Conservation (phyloP, 2,329 filamentous ascomycete species). For the Graphium sp. region DNA sequence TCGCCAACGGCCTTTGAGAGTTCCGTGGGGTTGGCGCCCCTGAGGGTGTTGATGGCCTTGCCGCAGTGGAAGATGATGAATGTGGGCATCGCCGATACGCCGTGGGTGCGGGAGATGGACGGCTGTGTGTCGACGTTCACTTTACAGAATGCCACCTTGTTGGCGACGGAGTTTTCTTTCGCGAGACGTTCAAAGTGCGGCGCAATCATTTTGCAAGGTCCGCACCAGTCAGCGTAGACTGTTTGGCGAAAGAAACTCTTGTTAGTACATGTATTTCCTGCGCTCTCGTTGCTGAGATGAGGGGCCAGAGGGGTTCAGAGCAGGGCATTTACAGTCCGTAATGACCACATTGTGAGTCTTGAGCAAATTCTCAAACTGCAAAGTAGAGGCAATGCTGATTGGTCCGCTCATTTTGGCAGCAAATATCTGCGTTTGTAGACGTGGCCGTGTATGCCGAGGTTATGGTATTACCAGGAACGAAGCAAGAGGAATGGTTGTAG, state of each 20-base stretch:
- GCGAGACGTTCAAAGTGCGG: conserved; percentile 78
- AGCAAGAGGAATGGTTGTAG: too few species aligned
- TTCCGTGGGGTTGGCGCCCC: conserved; percentile 63
- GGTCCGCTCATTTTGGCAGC: conserved; percentile 22
- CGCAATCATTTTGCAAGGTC: conserved; percentile 82
- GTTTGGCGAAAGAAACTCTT: conserved; percentile 6
- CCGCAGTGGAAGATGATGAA: conserved; percentile 81
- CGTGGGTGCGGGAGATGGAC: conserved; percentile 59
- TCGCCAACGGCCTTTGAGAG: conserved; percentile 65
- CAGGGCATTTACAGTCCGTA: conserved; percentile 63
- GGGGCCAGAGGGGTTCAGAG: neutral
- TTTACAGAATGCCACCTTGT: conserved; percentile 78
- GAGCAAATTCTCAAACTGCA: conserved; percentile 58
- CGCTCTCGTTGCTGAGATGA: neutral
- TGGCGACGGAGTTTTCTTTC: conserved; percentile 60
- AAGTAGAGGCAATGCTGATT: conserved; percentile 43
- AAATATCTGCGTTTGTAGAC: neutral
- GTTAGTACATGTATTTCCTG: conserved; percentile 1
- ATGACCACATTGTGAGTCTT: conserved; percentile 64
- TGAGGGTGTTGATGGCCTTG: conserved; percentile 55
- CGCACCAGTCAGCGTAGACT: conserved; percentile 96
- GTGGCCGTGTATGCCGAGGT: too few species aligned
- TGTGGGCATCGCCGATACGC: conserved; percentile 79
- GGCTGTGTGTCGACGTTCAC: conserved; percentile 77
- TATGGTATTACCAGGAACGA: too few species aligned